Conservation (phyloP, 768 basidiomycete genomes). For the Lactarius hengduanensis region DNA sequence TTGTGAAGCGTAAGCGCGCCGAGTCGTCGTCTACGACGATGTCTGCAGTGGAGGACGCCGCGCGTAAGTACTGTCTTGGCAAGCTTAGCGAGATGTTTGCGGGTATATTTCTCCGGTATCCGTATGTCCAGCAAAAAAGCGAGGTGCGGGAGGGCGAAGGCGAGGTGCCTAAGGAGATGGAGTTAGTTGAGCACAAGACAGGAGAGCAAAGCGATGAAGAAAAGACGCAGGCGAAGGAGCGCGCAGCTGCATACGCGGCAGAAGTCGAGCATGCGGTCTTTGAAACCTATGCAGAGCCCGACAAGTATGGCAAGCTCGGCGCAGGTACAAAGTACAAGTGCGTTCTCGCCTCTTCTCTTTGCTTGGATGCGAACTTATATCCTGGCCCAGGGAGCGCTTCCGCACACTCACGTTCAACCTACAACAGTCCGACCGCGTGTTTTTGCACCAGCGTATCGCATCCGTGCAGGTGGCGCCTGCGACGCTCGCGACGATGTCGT, state of each 20-base stretch:
- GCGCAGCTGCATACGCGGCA: conserved; percentile 61
- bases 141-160: conserved; percentile 17
- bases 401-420: conserved; percentile 88
- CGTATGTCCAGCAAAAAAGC: conserved; percentile 42
- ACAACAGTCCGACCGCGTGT: conserved; percentile 74
- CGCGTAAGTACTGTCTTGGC: conserved; percentile 74
- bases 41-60: conserved; percentile 56
- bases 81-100: conserved; percentile 72
- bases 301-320: conserved; percentile 61
- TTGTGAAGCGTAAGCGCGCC: conserved; percentile 50
- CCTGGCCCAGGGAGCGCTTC: conserved; percentile 70
- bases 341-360: conserved; percentile 33
- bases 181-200: conserved; percentile 18
- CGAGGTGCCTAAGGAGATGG: not conserved
- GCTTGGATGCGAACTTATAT: not conserved
- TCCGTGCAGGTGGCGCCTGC: conserved; percentile 61
- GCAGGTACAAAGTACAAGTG: conserved; percentile 84
- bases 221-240: conserved; percentile 56
- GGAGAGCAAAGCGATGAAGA: conserved; percentile 50
- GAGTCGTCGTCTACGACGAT: conserved; percentile 34
- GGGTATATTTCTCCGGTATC: conserved; percentile 71
- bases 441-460: conserved; percentile 77
- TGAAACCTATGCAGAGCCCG: conserved; percentile 73
- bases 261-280: conserved; percentile 77
- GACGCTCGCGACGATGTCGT: conserved; percentile 80